Base-by-base conservation (phyloP, 768 basidiomycete species). In the Leccinellum rugosiceps region DNA sequence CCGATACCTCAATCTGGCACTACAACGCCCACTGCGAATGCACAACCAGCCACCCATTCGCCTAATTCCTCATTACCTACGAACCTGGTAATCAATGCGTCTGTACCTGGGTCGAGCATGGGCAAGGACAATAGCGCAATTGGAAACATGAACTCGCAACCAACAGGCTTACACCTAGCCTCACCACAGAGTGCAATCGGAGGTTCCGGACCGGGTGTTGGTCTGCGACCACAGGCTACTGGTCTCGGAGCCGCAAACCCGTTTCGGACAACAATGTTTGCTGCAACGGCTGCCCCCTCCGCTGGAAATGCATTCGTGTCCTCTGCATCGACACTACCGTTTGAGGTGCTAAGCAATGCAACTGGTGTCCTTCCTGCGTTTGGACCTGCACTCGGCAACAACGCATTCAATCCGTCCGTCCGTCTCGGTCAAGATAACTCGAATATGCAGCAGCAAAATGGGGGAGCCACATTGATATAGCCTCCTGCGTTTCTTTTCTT, bases 261-360 rank as follows among this genome's bases (percentile, higher is more conserved):
- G n/a, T 87, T 87, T 71, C 79, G 85, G 52, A 80, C 82, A 11
- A 85, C 85, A 3, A 84, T 84, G 82, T 77, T 81, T 53, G 67
- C 77, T 32, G 62, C 77, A 6, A 64, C 67, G 8, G 67, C 73
- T 8, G 65, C 69, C 38, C 30, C 60, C 6, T 43, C 57, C 9
- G 25, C 51, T 25, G 50, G 21, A 21, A 54, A 26, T 48, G 52
- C 57, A 31, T 57, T 58, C 56, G 19, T 59, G 31, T 53, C 69
- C 31, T 70, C 71, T 52, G 62, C 64, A 31, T 66, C 70, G n/a
- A 62, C 63, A 32, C 69, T 68, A 13, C 56, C 56, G 19, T 70
- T 70, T 30, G 65, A 64, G 25, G 65, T 61, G 8, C 44, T 69
- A 14, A 63, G 59, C 21, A 59, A 58, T 38, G 59, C 53, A 17